Conservation (phyloP, 805 yeast species). For the Candida awuae region DNA sequence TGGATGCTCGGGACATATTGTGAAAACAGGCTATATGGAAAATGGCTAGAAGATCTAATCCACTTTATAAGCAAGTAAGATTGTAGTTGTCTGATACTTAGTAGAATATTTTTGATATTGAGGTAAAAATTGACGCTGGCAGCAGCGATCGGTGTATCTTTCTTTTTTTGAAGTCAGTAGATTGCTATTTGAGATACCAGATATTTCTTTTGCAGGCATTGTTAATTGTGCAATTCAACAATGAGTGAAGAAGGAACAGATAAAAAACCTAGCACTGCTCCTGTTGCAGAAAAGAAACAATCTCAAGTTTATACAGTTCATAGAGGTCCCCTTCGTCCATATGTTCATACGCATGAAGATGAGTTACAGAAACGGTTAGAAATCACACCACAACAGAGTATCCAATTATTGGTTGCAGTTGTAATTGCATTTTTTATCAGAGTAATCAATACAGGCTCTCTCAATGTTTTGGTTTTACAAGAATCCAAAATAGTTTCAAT, state of each 20-base stretch:
- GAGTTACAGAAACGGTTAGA: neutral
- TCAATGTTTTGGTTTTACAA: constrained; percentile 78
- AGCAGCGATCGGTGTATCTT: too few relatives aligned
- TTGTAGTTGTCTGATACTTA: too few relatives aligned
- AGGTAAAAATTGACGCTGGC: too few relatives aligned
- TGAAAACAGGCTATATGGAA: constrained; percentile 6
- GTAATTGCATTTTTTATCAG: constrained; percentile 47
- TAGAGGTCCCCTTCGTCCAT: constrained; percentile 11
- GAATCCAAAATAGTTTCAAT: constrained; percentile 58
- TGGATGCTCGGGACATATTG: constrained; percentile 9
- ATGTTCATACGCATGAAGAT: constrained; percentile 1
- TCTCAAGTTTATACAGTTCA: neutral
- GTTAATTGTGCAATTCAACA: too few relatives aligned
- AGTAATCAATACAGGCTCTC: constrained; percentile 48
- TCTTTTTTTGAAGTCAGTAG: too few relatives aligned
- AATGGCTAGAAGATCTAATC: too few relatives aligned
- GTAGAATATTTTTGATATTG: too few relatives aligned
- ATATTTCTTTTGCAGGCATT: too few relatives aligned
- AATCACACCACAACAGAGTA: constrained; percentile 7
- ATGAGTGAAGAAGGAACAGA: neutral
- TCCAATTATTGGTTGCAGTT: constrained; percentile 14
- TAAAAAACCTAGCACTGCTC: neutral
- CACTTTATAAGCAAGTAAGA: too few relatives aligned
- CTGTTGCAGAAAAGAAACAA: neutral
- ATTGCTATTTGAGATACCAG: too few relatives aligned